Base-by-base conservation (phyloP, 768 basidiomycete species). In the Leucosporidium creatinivorum region DNA sequence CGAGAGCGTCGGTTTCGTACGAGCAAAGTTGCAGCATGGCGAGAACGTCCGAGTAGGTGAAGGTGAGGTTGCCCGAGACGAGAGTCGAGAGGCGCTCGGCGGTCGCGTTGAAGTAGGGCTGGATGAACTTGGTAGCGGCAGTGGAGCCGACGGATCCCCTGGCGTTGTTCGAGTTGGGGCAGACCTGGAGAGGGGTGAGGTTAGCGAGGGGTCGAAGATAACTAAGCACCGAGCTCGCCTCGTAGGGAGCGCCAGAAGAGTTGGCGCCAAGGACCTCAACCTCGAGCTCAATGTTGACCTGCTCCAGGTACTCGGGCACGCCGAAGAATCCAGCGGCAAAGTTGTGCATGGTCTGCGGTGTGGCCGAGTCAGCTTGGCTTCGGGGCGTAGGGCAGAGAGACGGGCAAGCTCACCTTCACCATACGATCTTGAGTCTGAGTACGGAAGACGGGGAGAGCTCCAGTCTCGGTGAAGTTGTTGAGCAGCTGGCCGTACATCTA, bases 401-500 rank as follows among this genome's bases (percentile, higher is more conserved):
- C 65, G 18, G 7, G 58, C 61, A 56, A 63, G 60, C 33, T 36
- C 1, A 76, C 75, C 56, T 76, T 71, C 23, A 77, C 73, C 85
- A 75, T 80, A 82, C 88, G 86, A 76, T 89, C 83, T 75, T 69
- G 63, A 13, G 52, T 36, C 52, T 69, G 66, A 8, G 72, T 90
- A 48, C 89, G 81, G 77, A 89, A 90, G 1, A 90, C 88, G 5
- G 89, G 89, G 21, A 89, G 78, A 12, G 83, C 84, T 19, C 63
- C 64, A 2, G 75, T 69, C 83, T 85, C 75, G 86, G 89, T 77
- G 17, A 67, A 69, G 84, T 85, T 84, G 84, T 89, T 81, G 4
- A 91, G 72, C 44, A 92, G 80, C 78, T 84, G 8, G 15, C 63
- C 89, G 72, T 91, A 92, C 79, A 36, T 36, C 33, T 36, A 12